Percentiles rank a stretch among this genome's conserved stretches.
Evolutionary conservation across 2,329 filamentous ascomycete genomes (phyloP).

Genomic region (Apiospora rasikravindrae): DNA sequence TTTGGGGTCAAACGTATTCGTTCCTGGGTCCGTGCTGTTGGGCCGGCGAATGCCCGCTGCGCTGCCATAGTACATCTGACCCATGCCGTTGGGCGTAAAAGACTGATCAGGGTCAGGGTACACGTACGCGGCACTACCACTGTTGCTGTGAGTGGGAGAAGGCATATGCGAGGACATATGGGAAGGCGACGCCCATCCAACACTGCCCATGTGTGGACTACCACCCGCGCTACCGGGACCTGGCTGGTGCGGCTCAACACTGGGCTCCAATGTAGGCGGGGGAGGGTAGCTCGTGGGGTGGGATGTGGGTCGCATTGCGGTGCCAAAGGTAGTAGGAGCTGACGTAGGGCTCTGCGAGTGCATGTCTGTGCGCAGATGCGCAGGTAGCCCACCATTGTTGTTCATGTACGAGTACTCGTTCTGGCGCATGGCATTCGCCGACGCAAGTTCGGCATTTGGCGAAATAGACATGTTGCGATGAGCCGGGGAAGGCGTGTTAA

Average conservation of each 20-base stretch:
- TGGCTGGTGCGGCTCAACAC: constrained; percentile 75
- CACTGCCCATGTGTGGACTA: constrained; percentile 82
- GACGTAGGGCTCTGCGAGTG: constrained; percentile 71
- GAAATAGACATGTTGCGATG: constrained; percentile 82
- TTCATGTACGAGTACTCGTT: constrained; percentile 80
- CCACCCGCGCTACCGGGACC: constrained; percentile 72
- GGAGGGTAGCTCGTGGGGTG: constrained; percentile 85
- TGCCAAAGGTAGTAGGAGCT: constrained; percentile 67
- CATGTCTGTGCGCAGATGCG: constrained; percentile 79
- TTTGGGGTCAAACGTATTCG: constrained; percentile 66
- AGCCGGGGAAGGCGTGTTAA: constrained; percentile 83
- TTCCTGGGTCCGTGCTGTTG: constrained; percentile 72
- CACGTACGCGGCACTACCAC: constrained; percentile 68
- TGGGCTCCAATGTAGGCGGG: constrained; percentile 84
- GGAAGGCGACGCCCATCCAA: constrained; percentile 74
- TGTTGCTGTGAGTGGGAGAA: constrained; percentile 69
- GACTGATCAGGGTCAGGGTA: constrained; percentile 83
- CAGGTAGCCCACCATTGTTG: constrained; percentile 77
- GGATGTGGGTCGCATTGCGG: constrained; percentile 73
- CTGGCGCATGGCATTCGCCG: constrained; percentile 67
- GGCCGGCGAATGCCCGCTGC: constrained; percentile 67
- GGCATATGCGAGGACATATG: constrained; percentile 68
- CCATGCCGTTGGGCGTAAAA: constrained; percentile 60
- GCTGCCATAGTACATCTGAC: constrained; percentile 75
- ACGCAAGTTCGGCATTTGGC: constrained; percentile 75